Conservation (phyloP, 2,329 filamentous ascomycete species). For the Biscogniauxia mediterranea region DNA sequence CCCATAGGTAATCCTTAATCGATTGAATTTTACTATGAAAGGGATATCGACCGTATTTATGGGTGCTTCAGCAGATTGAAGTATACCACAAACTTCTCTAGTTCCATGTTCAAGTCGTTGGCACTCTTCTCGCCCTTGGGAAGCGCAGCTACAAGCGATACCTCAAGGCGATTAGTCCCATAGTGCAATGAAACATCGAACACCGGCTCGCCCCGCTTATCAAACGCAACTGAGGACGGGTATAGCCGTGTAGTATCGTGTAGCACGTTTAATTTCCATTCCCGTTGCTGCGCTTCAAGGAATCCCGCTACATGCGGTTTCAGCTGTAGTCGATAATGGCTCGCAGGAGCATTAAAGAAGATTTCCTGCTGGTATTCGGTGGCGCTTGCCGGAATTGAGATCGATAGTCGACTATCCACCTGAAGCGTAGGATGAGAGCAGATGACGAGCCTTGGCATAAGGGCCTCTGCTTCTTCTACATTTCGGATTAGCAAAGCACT, state of each 20-base stretch:
- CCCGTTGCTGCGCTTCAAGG: slow-evolving; percentile 59
- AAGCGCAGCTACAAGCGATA: slow-evolving; percentile 73
- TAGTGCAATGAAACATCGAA: slow-evolving; percentile 72
- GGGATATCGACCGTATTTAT: background rate
- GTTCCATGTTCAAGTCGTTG: slow-evolving; percentile 63
- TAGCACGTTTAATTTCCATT: slow-evolving; percentile 74
- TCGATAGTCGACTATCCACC: slow-evolving; percentile 57
- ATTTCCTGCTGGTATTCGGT: slow-evolving; percentile 68
- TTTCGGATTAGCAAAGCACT: slow-evolving; percentile 13
- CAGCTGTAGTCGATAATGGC: slow-evolving; percentile 70
- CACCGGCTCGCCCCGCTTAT: slow-evolving; percentile 60
- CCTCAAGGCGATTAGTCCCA: slow-evolving; percentile 75
- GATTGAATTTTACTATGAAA: background rate
- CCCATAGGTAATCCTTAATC: background rate
- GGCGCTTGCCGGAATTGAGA: slow-evolving; percentile 64
- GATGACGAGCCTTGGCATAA: slow-evolving; percentile 30
- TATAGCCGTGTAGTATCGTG: slow-evolving; percentile 65
- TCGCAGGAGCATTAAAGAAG: slow-evolving; percentile 66
- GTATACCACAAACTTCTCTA: slow-evolving; percentile 77
- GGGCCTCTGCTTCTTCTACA: slow-evolving; percentile 29
- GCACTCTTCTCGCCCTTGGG: slow-evolving; percentile 56
- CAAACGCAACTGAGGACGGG: slow-evolving; percentile 45
- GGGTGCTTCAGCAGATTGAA: slow-evolving; percentile 56
- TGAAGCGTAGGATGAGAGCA: slow-evolving; percentile 60
- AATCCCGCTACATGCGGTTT: slow-evolving; percentile 62